Evolutionary conservation across 2,329 filamentous ascomycete species (phyloP).

Genomic region (Diaporthe sp.): DNA sequence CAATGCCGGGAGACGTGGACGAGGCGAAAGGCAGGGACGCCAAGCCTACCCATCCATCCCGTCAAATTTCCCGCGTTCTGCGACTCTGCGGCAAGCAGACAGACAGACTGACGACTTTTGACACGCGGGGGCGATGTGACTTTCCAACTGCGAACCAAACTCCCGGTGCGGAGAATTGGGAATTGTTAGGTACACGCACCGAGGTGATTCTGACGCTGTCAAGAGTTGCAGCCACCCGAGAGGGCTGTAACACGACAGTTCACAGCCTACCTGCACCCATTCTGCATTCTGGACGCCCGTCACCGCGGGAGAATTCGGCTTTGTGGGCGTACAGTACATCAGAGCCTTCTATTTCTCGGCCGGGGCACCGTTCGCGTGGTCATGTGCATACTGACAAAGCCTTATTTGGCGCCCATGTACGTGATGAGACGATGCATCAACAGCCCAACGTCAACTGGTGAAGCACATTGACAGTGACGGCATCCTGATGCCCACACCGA

Average conservation of each 20-base stretch:
- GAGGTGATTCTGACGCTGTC: conserved; percentile 15
- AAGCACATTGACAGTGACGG: background rate
- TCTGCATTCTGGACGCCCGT: background rate
- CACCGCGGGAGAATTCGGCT: background rate
- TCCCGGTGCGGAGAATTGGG: conserved; percentile 4
- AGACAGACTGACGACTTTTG: background rate
- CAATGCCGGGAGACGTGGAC: background rate
- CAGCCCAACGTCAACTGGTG: too few species aligned
- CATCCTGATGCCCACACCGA: conserved; percentile 5
- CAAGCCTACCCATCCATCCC: conserved; percentile 7
- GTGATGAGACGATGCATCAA: background rate
- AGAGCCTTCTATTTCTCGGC: background rate
- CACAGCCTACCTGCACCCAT: background rate
- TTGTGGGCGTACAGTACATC: background rate
- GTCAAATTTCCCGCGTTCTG: conserved; percentile 9
- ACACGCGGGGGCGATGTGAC: conserved; percentile 20
- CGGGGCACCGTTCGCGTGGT: background rate
- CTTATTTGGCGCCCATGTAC: background rate
- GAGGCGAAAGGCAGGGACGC: background rate
- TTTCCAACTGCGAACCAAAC: conserved; percentile 1
- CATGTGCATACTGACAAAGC: background rate
- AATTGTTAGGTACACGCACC: background rate
- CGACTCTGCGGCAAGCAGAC: background rate
- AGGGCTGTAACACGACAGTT: conserved; percentile 5
- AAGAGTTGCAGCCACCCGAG: conserved; percentile 10